These are phyloP conservation scores for Cryptosporidium tyzzeri DNA, from an alignment of 169 alveolate species.

Conservation along the genomic window DNA sequence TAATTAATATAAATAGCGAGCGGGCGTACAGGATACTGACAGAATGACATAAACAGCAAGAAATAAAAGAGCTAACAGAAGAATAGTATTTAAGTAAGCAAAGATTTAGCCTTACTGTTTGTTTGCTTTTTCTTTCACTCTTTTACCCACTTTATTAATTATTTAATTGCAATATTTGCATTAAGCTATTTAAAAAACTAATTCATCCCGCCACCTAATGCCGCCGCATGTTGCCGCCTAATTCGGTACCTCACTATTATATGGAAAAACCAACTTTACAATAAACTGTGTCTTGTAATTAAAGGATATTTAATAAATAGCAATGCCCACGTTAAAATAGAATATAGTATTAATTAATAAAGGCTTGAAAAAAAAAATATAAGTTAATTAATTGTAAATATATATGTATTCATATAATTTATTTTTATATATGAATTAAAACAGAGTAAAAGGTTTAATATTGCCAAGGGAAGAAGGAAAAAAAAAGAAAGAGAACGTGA, in stretches of 20 bases:
- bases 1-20: neutral
- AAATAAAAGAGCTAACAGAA: no score
- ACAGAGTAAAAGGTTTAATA: neutral
- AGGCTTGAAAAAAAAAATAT: neutral
- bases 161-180: no score
- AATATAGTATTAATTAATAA: no score
- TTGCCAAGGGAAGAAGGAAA: neutral
- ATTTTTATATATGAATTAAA: no score
- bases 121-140: no score
- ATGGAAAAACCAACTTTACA: neutral
- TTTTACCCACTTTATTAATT: no score
- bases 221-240: neutral
- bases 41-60: neutral
- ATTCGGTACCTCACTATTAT: neutral
- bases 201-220: neutral
- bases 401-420: no score
- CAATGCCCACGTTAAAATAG: neutral
- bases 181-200: no score
- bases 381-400: neutral
- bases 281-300: neutral
- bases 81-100: no score
- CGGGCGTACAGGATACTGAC: no score
- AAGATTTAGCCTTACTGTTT: no score
- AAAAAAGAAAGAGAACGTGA: neutral
- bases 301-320: neutral